Evolutionary conservation across 2,329 filamentous ascomycete species (phyloP), one percentile per base, ranked within the genome.

Genomic region (Neospermospora avenae): DNA sequence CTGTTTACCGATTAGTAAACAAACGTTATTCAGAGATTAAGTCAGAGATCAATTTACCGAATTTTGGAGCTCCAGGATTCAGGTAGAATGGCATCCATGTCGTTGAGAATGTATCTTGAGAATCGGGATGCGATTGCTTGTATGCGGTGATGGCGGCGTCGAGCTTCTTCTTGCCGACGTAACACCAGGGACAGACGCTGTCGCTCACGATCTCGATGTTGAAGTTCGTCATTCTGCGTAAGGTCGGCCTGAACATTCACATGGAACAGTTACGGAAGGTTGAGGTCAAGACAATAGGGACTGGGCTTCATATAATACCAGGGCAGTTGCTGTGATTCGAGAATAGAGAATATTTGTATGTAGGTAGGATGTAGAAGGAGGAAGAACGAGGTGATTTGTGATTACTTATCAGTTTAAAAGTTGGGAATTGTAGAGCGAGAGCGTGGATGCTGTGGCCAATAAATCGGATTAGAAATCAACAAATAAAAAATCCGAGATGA

Each of bases 21-120:
- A n/a, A n/a, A n/a, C n/a, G n/a, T 44, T 14, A 72, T 69, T 6
- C 20, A 13, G 39, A 14, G 35, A 49, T 24, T 22, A 24, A 14
- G 11, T 54, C 14, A 3, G 53, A 18, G 31, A 68, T 81, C 77
- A 59, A n/a, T 78, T 42, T 71, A 67, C 80, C 78, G 52, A 71
- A 76, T 48, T 77, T 77, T 0, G 88, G 81, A 0, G 83, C 78
- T 49, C 79, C 78, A 0, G 90, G 88, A 70, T 93, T 86, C 55
- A 96, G 83, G 73, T 93, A 93, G 77, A 90, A 96, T 1, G 91
- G 88, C 62, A 83, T 81, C 89, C 90, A 96, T 62, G 81, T 82
- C 14, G 89, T 84, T 49, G 80, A 81, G 76, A 96, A 93, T 20
- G 81, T 89, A 75, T 93, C 88, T 41, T 80, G 74, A 10, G 78